Conservation (phyloP, 768 basidiomycete genomes). For the Tricholoma furcatifolium region DNA sequence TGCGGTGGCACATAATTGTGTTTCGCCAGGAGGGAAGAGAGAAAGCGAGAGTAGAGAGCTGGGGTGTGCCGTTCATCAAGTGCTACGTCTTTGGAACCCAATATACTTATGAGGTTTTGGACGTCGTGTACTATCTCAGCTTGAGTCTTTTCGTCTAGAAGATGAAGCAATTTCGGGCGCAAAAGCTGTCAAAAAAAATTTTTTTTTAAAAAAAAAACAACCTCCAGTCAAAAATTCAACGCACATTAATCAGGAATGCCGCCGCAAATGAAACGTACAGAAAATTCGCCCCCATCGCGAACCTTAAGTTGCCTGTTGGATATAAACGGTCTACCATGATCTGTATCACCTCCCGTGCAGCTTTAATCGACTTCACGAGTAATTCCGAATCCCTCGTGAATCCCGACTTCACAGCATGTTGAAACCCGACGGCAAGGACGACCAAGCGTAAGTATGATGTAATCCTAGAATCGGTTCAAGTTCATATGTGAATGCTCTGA, state of each 20-base stretch:
- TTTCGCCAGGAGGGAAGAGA: slow-evolving; percentile 45
- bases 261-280: slow-evolving; percentile 57
- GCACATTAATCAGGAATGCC: slow-evolving; percentile 60
- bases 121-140: slow-evolving; percentile 43
- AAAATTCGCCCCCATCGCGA: slow-evolving; percentile 53
- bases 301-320: slow-evolving; percentile 54
- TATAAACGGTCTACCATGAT: slow-evolving; percentile 50
- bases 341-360: slow-evolving; percentile 56
- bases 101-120: slow-evolving; percentile 39
- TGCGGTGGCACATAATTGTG: slow-evolving; percentile 21
- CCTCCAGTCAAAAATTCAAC: slow-evolving; percentile 12
- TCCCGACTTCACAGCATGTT: slow-evolving; percentile 40
- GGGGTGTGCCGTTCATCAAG: slow-evolving; percentile 58
- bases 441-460: slow-evolving; percentile 55
- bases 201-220: slow-evolving; percentile 1
- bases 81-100: slow-evolving; percentile 49
- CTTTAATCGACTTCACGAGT: slow-evolving; percentile 46
- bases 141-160: slow-evolving; percentile 39
- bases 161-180: slow-evolving; percentile 45
- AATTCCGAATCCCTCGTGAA: slow-evolving; percentile 41
- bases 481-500: slow-evolving; percentile 7
- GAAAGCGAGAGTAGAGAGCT: slow-evolving; percentile 55
- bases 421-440: slow-evolving; percentile 55
- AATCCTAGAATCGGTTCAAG: slow-evolving; percentile 32
- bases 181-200: slow-evolving; percentile 40